These are phyloP conservation scores for Pyrus pyrifolia DNA, from an alignment of 306 rosid species.

Conservation along the genomic window DNA sequence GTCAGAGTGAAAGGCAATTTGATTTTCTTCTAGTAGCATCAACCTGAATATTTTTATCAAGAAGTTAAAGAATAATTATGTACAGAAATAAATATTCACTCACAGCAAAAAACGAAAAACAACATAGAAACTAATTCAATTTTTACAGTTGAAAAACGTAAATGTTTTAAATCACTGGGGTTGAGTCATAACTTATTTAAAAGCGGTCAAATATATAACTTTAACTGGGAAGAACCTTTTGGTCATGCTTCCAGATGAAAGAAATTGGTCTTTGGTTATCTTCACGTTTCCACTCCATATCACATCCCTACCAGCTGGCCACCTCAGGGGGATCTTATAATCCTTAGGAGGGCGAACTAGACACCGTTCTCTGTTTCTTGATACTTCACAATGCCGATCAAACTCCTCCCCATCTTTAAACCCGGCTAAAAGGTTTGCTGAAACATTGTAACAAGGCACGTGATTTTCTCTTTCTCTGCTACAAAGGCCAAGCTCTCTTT, in stretches of 20 bases:
- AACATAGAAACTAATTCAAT: background rate
- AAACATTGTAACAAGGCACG: constrained; percentile 90
- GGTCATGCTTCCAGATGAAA: constrained; percentile 98
- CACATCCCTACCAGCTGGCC: constrained; percentile 91
- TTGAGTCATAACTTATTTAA: background rate
- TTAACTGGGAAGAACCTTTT: constrained; percentile 54
- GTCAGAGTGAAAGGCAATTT: constrained; percentile 92
- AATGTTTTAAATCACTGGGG: background rate
- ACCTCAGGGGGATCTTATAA: constrained; percentile 82
- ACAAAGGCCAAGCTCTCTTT: constrained; percentile 71
- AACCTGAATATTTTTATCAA: constrained; percentile 37
- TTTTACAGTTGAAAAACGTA: background rate
- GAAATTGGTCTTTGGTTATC: constrained; percentile 94
- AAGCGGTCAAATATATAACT: background rate
- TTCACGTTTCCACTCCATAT: constrained; percentile 98
- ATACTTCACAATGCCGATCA: constrained; percentile 80
- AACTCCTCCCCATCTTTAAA: constrained; percentile 76
- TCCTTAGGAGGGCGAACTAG: constrained; percentile 96
- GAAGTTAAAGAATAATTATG: background rate
- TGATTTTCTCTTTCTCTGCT: constrained; percentile 77
- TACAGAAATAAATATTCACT: background rate
- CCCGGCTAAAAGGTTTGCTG: constrained; percentile 62
- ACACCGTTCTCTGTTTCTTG: constrained; percentile 46
- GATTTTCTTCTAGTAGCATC: constrained; percentile 97
- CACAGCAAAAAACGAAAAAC: constrained; percentile 6